Evolutionary conservation across 306 rosid species (phyloP), one percentile per base, ranked within the genome.

Genomic region (Notholithocarpus densiflorus): DNA sequence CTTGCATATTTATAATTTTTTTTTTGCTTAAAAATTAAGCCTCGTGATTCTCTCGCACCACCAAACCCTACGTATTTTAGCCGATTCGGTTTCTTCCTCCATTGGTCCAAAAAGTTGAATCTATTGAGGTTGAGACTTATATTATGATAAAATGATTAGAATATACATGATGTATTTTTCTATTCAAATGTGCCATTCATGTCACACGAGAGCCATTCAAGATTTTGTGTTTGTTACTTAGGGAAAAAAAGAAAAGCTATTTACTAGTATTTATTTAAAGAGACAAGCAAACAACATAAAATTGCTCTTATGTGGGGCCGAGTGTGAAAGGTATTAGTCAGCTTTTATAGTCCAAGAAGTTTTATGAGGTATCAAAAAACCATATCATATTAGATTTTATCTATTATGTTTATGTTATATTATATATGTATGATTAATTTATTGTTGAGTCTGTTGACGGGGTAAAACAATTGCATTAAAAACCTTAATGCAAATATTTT

Each of bases 1-100:
- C 56, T 53, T 51, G 26, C 75, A 56, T 78, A 72, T 9, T 74
- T 40, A 40, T 40, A 37, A 37, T 1, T 6, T 34, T 10, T 45
- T 73, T 77, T 68, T 86, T 75, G 89, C 89, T 89, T 89, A 68
- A 82, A 86, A 85, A 88, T 80, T 72, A 88, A 86, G 86, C 87
- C 81, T 82, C 72, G 84, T 82, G 89, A 75, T 84, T 82, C 88
- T 82, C 89, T 83, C 77, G 21, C 69, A 76, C 87, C 87, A 88
- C 88, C 93, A 86, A 89, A 86, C 89, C 71, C 68, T 51, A 70
- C 14, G 69, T 75, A 62, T 80, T 83, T 76, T 83, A 56, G 37
- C 54, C 24, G 62, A 14, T 18, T 56, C 21, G 76, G 77, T 65
- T 81, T 74, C 56, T 73, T 52, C 57, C 64, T 72, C 69, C 29